Conservation (phyloP, 2,329 filamentous ascomycete species). For the Aspergillus pseudoterreus region DNA sequence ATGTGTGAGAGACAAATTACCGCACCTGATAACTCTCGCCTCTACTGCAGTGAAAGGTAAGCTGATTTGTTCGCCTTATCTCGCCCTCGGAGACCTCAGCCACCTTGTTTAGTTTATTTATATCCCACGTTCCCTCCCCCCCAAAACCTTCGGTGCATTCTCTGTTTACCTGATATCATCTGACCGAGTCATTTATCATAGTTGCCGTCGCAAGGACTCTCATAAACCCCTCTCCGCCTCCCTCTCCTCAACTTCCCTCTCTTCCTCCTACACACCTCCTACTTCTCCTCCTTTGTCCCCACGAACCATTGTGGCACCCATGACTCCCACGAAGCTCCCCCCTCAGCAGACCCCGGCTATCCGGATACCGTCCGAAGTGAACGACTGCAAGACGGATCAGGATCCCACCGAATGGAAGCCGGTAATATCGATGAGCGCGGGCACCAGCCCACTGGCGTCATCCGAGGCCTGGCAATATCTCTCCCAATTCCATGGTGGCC, state of each 20-base stretch:
- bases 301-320: constrained; percentile 34
- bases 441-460: constrained; percentile 19
- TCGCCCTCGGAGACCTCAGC: constrained; percentile 5
- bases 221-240: constrained; percentile 43
- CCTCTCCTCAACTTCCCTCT: constrained; percentile 26
- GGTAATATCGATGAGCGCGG: constrained; percentile 30
- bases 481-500: constrained; percentile 40
- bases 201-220: constrained; percentile 47
- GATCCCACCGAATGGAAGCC: constrained; percentile 51
- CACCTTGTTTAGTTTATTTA: constrained; percentile 7
- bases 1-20: constrained; percentile 65
- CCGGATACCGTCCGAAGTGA: constrained; percentile 39
- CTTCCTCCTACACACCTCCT: constrained; percentile 26
- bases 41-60: constrained; percentile 65
- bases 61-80: constrained; percentile 21
- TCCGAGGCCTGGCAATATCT: constrained; percentile 45
- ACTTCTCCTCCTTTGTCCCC: constrained; percentile 34
- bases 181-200: constrained; percentile 16
- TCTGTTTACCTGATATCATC: constrained; percentile 2
- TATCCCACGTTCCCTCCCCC: constrained; percentile 5
- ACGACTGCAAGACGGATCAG: constrained; percentile 42
- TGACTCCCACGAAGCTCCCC: constrained; percentile 32
- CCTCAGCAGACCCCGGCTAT: constrained; percentile 19
- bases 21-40: constrained; percentile 55
- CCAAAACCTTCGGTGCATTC: constrained; percentile 5